Conservation (phyloP, 164 flowering plant genomes). For the Buxus sempervirens region DNA sequence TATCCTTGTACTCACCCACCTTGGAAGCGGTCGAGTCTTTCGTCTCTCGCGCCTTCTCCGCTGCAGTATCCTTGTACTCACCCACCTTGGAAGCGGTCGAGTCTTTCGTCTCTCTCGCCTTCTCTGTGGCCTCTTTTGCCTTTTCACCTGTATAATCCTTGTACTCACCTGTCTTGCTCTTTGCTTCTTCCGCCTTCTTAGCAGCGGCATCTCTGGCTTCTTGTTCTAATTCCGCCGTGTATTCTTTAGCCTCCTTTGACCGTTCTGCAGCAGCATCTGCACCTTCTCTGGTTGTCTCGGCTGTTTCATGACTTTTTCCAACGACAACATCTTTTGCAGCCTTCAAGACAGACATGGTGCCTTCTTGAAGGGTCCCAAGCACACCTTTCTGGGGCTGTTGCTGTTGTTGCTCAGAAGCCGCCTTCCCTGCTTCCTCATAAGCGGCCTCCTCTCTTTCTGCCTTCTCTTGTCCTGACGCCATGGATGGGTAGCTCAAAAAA, state of each 20-base stretch:
- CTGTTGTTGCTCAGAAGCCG: conserved; percentile 9
- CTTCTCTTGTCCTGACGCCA: too few relatives aligned
- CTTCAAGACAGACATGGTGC: conserved; percentile 24
- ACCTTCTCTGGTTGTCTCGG: conserved; percentile 13
- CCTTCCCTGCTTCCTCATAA: neutral
- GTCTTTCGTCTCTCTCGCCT: conserved; percentile 23
- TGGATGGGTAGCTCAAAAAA: too few relatives aligned
- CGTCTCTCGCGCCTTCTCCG: conserved; percentile 22
- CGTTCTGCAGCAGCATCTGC: neutral
- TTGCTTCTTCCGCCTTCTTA: conserved; percentile 23
- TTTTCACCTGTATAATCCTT: conserved; percentile 9
- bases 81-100: conserved; percentile 4
- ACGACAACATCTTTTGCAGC: conserved; percentile 52
- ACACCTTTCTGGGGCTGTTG: conserved; percentile 31
- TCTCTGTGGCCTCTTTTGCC: conserved; percentile 19
- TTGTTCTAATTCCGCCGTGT: conserved; percentile 14
- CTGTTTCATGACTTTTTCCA: conserved; percentile 27
- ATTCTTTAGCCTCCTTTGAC: conserved; percentile 13
- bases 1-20: conserved; percentile 14
- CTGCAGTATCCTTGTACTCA: conserved; percentile 23
- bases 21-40: conserved; percentile 23
- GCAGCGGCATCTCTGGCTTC: conserved; percentile 15
- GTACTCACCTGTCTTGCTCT: conserved; percentile 23
- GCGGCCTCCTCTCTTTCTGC: neutral
- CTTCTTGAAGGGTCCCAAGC: conserved; percentile 24